Evolutionary conservation across 1,284 basidiomycete genomes (phyloP), one percentile per base, ranked within the genome.

Genomic region (Leccinum griseonigrum): DNA sequence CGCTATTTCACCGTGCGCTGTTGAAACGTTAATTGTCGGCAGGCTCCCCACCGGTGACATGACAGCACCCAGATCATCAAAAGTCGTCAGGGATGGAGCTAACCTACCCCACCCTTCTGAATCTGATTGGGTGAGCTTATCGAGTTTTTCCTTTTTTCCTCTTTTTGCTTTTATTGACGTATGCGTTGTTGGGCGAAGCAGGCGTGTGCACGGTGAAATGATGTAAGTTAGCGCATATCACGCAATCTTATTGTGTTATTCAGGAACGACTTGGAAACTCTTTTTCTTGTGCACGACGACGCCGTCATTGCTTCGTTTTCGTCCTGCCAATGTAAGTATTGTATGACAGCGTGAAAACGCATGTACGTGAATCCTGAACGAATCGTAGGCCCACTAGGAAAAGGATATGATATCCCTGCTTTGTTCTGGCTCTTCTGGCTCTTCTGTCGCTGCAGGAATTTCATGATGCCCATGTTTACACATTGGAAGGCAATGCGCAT

Each of bases 161-260:
- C 22, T 22, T 22, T 18, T 46, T 10, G n/a, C n/a, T 46, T 18
- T 46, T 16, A 48, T 34, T 57, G 57, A 55, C 26, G 34, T n/a
- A 26, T 52, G 18, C 6, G 31, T 22, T 9, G 26, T 46, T 22
- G 36, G 43, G 64, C 46, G 50, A 34, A 48, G 38, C 28, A 59
- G 64, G 68, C n/a, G 40, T 57, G 66, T 63, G n/a, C 46, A 56
- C 43, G 66, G 56, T 40, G 16, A 34, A 31, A 54, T 40, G 29
- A 29, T 28, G 28, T 51, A 29, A 48, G 46, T 48, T 48, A 53
- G 18, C 36, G 6, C 7, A 8, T 1, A 50, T 64, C 57, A 56
- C 62, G 53, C 59, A 34, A 38, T 34, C 29, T 1, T 7, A 3
- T 22, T 32, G 9, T 40, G 26, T 56, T 54, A 18, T 18, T 11